These are phyloP conservation scores for Arthrobotrys sinensis DNA, from an alignment of 2,329 filamentous ascomycete genomes.

Conservation along the genomic window DNA sequence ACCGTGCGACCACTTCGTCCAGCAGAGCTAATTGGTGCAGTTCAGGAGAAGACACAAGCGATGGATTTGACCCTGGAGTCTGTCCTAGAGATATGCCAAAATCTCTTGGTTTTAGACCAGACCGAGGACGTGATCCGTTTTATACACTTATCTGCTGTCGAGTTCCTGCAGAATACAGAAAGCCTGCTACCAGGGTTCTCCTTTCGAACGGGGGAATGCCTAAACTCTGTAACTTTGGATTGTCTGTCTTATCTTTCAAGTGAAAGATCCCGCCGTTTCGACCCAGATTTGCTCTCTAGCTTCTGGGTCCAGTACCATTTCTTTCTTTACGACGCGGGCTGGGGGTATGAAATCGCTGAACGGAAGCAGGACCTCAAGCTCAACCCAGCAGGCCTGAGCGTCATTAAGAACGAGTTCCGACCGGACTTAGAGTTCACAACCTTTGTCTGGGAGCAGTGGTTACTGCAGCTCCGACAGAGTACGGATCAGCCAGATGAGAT, in stretches of 20 bases:
- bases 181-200: neutral
- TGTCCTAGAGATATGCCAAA: conserved; percentile 59
- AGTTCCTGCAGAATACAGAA: conserved; percentile 45
- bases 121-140: conserved; percentile 60
- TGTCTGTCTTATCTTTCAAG: conserved; percentile 1
- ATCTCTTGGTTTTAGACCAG: conserved; percentile 59
- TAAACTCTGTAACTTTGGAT: neutral
- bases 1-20: conserved; percentile 32
- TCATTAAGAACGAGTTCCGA: neutral
- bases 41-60: neutral
- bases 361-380: neutral
- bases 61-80: neutral
- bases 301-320: neutral
- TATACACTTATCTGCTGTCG: conserved; percentile 62
- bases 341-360: too few relatives aligned
- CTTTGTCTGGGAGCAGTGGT: conserved; percentile 23
- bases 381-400: neutral
- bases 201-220: neutral
- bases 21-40: conserved; percentile 30
- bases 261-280: neutral
- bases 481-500: conserved; percentile 10
- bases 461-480: conserved; percentile 15
- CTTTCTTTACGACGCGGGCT: neutral
- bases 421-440: conserved; percentile 3
- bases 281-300: neutral